Percentiles rank a stretch among this genome's conserved stretches.
These are phyloP conservation scores for Colletotrichum orchidophilum DNA, from an alignment of 2,329 filamentous ascomycete species.

Conservation along the genomic window DNA sequence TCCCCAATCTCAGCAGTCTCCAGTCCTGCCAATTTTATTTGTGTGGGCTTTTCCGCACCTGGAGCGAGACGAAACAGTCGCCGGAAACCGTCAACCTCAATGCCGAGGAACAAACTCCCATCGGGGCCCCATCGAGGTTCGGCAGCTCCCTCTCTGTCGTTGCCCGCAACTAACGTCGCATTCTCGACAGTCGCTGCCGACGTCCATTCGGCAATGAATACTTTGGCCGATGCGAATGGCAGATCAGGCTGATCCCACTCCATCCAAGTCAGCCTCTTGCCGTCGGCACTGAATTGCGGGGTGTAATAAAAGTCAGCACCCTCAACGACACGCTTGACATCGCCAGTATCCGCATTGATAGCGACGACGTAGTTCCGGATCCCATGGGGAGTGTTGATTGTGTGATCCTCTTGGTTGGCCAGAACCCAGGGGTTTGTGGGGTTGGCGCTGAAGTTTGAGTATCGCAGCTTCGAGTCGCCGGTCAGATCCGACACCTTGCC, in stretches of 20 bases:
- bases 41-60: conserved; percentile 37
- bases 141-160: conserved; percentile 51
- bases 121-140: conserved; percentile 62
- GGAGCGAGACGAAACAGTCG: conserved; percentile 54
- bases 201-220: conserved; percentile 55
- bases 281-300: conserved; percentile 58
- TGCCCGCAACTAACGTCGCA: conserved; percentile 51
- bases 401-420: conserved; percentile 63
- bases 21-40: conserved; percentile 48
- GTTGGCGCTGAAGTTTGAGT: conserved; percentile 57
- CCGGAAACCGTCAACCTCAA: conserved; percentile 56
- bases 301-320: conserved; percentile 63
- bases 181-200: conserved; percentile 43
- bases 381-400: conserved; percentile 41
- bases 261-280: conserved; percentile 58
- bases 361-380: conserved; percentile 51
- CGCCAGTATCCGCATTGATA: conserved; percentile 51
- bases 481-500: conserved; percentile 46
- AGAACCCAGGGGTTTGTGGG: conserved; percentile 52
- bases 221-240: conserved; percentile 57
- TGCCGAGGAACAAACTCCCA: conserved; percentile 57
- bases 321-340: conserved; percentile 48
- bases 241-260: conserved; percentile 65
- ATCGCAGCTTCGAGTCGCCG: conserved; percentile 47
- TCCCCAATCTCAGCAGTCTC: conserved; percentile 53